Base-by-base conservation (phyloP, 768 basidiomycete genomes). In the Agaricus sinodeliciosus region DNA sequence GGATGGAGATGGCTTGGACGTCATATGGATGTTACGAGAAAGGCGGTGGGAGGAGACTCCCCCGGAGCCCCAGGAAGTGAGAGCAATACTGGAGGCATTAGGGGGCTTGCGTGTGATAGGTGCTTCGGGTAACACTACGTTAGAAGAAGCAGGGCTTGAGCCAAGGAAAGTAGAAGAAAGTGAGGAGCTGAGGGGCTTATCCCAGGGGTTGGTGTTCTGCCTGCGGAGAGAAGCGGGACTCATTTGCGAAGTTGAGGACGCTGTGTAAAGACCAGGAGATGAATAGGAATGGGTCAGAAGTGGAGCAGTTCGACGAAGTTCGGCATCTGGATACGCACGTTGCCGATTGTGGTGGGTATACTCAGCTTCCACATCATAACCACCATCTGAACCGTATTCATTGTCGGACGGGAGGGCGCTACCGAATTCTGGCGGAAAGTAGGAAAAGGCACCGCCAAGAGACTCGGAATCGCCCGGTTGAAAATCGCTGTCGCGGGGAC, bases 11-110 rank as follows among this genome's bases (percentile, higher is more conserved):
- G 83, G 76, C 25, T 80, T 80, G 37, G 76, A 68, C 48, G 84
- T 80, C 49, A 90, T 88, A 62, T 91, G 89, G 53, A 91, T 87
- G 2, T 85, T 82, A 57, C 90, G 85, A 22, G 90, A 93, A 55
- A 93, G 75, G n/a, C 90, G 81, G 58, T 89, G 88, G 49, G 87
- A 87, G 54, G 85, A 65, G 53, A 79, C 66, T 47, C 74, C 70
- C 57, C 79, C 80, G 36, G 74, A 66, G 15, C 73, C 70, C 81
- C 85, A 86, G 13, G 78, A 71, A 16, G 78, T 70, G 40, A 78
- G 71, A 9, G 72, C 70, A 48, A 78, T 66, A 31, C 72, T 58
- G 18, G 70, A 55, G 37, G 58, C 66, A 56, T 66, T 77, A 47
- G 76, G 69, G 56, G 77, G 76, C 62, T 86, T 90, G 57, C 87